These are phyloP conservation scores for Malbranchea cinnamomea DNA, from an alignment of 2,329 filamentous ascomycete genomes.

Conservation along the genomic window DNA sequence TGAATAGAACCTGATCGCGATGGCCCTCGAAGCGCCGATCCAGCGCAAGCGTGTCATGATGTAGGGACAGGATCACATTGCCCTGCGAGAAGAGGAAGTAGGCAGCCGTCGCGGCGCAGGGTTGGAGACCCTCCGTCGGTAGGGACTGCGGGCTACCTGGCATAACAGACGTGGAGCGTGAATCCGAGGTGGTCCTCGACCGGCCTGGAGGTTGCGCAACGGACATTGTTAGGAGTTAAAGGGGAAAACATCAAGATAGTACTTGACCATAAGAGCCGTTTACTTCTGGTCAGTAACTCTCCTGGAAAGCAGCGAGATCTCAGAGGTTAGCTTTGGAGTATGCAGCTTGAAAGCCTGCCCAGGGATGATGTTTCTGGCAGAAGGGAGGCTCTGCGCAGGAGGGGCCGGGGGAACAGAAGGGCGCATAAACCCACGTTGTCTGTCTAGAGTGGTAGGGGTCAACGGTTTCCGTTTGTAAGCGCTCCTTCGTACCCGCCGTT, in stretches of 20 bases:
- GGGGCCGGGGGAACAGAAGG: not conserved
- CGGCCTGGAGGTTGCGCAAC: constrained; percentile 41
- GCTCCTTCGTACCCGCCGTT: no score
- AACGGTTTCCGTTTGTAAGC: no score
- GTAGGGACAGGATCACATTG: constrained; percentile 66
- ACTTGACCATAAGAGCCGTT: constrained; percentile 2
- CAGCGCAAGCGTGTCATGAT: constrained; percentile 82
- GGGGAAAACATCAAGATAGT: not conserved
- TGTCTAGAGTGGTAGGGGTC: no score
- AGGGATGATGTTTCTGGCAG: not conserved
- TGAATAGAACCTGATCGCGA: constrained; percentile 64
- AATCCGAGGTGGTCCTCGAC: constrained; percentile 44
- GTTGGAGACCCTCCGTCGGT: constrained; percentile 50
- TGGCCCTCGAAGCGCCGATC: constrained; percentile 77
- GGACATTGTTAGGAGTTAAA: constrained; percentile 26
- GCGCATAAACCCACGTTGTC: no score
- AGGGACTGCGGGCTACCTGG: constrained; percentile 13
- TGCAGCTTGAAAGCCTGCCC: no score
- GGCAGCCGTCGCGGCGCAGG: constrained; percentile 78
- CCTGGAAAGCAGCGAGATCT: no score
- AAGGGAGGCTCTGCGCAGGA: not conserved
- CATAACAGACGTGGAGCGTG: constrained; percentile 37
- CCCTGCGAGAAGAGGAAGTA: constrained; percentile 83
- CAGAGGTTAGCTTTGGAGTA: no score
- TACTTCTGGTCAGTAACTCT: no score